Conservation (phyloP, 2,329 filamentous ascomycete genomes). For the Neoscytalidium dimidiatum region DNA sequence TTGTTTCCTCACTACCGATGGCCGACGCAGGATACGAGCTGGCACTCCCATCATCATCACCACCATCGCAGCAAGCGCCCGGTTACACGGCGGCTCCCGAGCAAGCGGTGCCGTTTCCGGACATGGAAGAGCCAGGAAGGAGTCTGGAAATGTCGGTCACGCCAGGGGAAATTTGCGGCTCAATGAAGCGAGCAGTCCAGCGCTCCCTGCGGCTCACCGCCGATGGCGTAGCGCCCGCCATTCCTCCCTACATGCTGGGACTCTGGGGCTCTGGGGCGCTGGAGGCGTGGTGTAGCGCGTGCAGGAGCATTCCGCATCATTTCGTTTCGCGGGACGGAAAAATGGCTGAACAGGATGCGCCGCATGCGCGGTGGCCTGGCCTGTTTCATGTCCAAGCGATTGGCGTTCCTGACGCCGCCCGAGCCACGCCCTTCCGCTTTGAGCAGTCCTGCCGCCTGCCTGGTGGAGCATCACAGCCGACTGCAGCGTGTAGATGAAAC, state of each 20-base stretch:
- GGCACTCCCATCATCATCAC: background rate
- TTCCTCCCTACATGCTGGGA: background rate
- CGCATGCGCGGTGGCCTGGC: background rate
- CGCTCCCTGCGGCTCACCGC: background rate
- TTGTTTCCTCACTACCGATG: background rate
- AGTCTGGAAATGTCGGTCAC: slow-evolving; percentile 7
- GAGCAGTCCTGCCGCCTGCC: background rate
- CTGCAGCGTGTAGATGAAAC: slow-evolving; percentile 13
- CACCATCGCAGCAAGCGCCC: background rate
- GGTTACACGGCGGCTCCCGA: background rate
- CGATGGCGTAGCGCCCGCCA: too few relatives aligned
- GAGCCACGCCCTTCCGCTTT: background rate
- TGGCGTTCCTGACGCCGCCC: slow-evolving; percentile 11
- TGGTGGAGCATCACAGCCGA: slow-evolving; percentile 1
- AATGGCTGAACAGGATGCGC: slow-evolving; percentile 5
- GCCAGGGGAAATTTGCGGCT: slow-evolving; percentile 8
- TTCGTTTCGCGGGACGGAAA: slow-evolving; percentile 14
- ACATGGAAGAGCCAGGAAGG: background rate
- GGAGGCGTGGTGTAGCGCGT: background rate
- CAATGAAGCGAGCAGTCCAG: background rate
- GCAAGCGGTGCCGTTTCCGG: background rate
- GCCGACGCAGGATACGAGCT: background rate
- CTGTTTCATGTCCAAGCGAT: slow-evolving; percentile 19
- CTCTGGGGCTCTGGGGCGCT: background rate
- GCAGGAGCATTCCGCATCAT: slow-evolving; percentile 11